Conservation (phyloP, 2,329 filamentous ascomycete genomes). For the Aspergillus pseudotamarii region DNA sequence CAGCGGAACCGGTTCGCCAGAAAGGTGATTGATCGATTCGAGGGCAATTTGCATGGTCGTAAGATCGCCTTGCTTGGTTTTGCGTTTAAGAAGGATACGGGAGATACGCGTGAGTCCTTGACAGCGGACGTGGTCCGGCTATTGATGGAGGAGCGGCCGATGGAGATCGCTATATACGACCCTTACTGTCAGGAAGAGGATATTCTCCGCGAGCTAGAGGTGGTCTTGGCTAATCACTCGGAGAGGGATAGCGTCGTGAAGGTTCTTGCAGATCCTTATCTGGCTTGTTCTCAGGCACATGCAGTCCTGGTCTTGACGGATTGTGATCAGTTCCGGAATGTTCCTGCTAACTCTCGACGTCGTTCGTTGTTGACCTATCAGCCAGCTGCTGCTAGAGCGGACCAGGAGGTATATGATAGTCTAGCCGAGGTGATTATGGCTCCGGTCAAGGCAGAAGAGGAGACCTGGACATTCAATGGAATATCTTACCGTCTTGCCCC, state of each 20-base stretch:
- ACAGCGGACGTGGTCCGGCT: constrained; percentile 69
- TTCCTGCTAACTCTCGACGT: background rate
- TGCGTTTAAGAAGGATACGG: constrained; percentile 79
- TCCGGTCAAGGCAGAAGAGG: constrained; percentile 7
- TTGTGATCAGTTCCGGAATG: constrained; percentile 55
- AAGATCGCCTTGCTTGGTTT: constrained; percentile 74
- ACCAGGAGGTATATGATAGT: background rate
- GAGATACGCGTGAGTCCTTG: constrained; percentile 72
- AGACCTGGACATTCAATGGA: constrained; percentile 26
- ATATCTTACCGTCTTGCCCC: constrained; percentile 24
- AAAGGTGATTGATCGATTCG: constrained; percentile 66
- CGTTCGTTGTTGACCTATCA: background rate
- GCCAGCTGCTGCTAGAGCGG: background rate
- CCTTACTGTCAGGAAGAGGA: constrained; percentile 51
- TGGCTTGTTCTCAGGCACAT: constrained; percentile 49
- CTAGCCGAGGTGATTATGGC: background rate
- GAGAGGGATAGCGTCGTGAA: constrained; percentile 28
- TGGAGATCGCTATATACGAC: constrained; percentile 70
- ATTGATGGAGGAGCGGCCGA: constrained; percentile 65
- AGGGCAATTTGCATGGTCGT: constrained; percentile 70
- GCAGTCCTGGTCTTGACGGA: constrained; percentile 57
- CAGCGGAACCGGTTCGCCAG: constrained; percentile 70
- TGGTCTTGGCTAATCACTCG: background rate
- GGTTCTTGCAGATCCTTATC: constrained; percentile 47
- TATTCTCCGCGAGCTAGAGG: constrained; percentile 44